Percentiles rank a stretch among this genome's conserved stretches.
These are phyloP conservation scores for Trichothecium sympodiale DNA, from an alignment of 2,329 filamentous ascomycete genomes.

Conservation along the genomic window DNA sequence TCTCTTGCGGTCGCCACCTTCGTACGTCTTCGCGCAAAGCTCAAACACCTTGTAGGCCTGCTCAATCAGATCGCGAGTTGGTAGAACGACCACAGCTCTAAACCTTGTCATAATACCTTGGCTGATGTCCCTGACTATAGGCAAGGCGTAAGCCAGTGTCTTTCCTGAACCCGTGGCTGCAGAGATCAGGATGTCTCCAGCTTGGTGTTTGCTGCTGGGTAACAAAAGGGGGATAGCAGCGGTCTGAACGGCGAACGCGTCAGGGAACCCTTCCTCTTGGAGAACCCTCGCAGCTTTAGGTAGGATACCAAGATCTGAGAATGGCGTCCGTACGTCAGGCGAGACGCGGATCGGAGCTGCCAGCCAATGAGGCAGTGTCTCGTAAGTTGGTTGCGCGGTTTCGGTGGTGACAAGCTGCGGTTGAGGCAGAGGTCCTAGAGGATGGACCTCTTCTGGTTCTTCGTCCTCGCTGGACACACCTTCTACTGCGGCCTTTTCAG, in stretches of 20 bases:
- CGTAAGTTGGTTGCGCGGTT: slow-evolving; percentile 54
- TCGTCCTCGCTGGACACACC: slow-evolving; percentile 18
- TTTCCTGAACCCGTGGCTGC: slow-evolving; percentile 95
- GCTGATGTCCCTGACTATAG: slow-evolving; percentile 68
- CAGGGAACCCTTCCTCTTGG: slow-evolving; percentile 39
- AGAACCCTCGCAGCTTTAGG: slow-evolving; percentile 50
- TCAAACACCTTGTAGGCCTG: slow-evolving; percentile 76
- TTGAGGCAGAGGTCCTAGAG: slow-evolving; percentile 73
- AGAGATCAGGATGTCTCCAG: slow-evolving; percentile 77
- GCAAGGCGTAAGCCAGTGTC: slow-evolving; percentile 82
- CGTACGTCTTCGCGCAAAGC: slow-evolving; percentile 54
- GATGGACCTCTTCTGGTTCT: slow-evolving; percentile 43
- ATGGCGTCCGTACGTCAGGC: slow-evolving; percentile 46
- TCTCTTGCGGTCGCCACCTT: slow-evolving; percentile 46
- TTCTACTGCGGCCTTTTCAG: slow-evolving; percentile 10
- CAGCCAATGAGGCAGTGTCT: slow-evolving; percentile 73
- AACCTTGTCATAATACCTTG: slow-evolving; percentile 53
- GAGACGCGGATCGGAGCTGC: slow-evolving; percentile 61
- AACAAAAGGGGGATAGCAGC: slow-evolving; percentile 66
- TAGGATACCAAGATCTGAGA: slow-evolving; percentile 52
- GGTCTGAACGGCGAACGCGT: slow-evolving; percentile 33
- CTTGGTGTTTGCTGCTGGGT: slow-evolving; percentile 45
- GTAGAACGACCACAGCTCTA: slow-evolving; percentile 74
- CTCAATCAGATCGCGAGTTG: slow-evolving; percentile 79
- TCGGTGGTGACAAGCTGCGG: slow-evolving; percentile 51